Conservation (phyloP, 305 asterid species). For the Ilex paraguariensis region DNA sequence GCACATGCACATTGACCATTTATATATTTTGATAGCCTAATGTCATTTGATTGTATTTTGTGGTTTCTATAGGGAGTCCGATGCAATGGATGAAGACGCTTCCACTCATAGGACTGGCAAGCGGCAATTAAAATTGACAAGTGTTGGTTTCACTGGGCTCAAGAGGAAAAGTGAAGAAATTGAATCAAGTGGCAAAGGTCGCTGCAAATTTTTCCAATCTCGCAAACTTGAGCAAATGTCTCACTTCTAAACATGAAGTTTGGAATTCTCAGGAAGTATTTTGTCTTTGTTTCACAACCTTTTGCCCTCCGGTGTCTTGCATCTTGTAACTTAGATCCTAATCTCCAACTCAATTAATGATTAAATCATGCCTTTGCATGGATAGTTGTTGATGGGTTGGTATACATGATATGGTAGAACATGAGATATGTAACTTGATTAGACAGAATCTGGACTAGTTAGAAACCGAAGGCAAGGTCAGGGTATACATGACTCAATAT, state of each 20-base stretch:
- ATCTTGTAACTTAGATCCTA: too few relatives aligned
- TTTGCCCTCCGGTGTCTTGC: too few relatives aligned
- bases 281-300: too few relatives aligned
- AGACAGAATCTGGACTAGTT: too few relatives aligned
- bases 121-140: conserved; percentile 71
- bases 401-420: too few relatives aligned
- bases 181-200: conserved; percentile 80
- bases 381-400: too few relatives aligned
- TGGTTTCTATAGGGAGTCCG: conserved; percentile 62
- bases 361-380: too few relatives aligned
- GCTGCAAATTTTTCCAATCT: conserved; percentile 90
- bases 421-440: too few relatives aligned
- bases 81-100: conserved; percentile 54
- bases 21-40: background rate
- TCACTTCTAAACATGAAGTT: conserved; percentile 37
- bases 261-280: too few relatives aligned
- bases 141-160: conserved; percentile 48
- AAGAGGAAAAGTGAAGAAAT: conserved; percentile 79
- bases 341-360: too few relatives aligned
- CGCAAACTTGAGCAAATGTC: conserved; percentile 83
- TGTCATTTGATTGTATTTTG: background rate
- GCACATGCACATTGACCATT: background rate
- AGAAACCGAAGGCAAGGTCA: too few relatives aligned
- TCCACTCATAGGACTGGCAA: conserved; percentile 38
- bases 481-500: too few relatives aligned